Conservation (phyloP, 2,329 filamentous ascomycete species). For the Colletotrichum sublineola region DNA sequence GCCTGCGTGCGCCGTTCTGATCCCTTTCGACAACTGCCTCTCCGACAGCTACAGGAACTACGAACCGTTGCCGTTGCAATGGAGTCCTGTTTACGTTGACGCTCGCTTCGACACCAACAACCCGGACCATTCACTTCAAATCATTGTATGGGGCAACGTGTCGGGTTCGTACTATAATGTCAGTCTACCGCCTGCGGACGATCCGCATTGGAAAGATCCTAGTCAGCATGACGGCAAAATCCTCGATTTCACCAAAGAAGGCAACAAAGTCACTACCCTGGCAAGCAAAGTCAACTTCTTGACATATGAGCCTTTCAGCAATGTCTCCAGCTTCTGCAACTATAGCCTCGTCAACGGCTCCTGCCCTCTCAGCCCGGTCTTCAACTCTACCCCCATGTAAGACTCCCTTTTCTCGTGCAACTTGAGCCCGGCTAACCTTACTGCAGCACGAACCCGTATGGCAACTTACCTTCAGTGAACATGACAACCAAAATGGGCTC, state of each 20-base stretch:
- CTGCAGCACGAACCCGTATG: constrained; percentile 44
- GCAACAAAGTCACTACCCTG: constrained; percentile 78
- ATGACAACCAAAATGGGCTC: constrained; percentile 81
- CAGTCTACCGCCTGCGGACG: constrained; percentile 70
- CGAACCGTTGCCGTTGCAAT: constrained; percentile 72
- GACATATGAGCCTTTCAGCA: constrained; percentile 78
- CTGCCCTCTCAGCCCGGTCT: constrained; percentile 84
- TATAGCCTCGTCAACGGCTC: constrained; percentile 68
- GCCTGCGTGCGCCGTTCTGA: constrained; percentile 72
- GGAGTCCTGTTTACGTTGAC: constrained; percentile 80
- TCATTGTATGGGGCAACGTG: constrained; percentile 93
- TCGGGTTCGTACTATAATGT: constrained; percentile 74
- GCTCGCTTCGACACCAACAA: constrained; percentile 77
- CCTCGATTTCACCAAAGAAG: constrained; percentile 66
- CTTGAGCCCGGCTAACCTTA: constrained; percentile 13
- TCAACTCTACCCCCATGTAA: constrained; percentile 62
- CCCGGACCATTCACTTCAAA: constrained; percentile 74
- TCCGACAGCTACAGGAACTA: constrained; percentile 67
- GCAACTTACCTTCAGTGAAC: constrained; percentile 77
- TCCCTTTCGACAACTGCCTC: constrained; percentile 90
- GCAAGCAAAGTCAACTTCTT: constrained; percentile 79
- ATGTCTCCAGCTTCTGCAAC: constrained; percentile 75
- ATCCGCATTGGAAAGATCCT: constrained; percentile 72
- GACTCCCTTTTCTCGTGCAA: constrained; percentile 36
- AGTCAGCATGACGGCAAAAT: constrained; percentile 82